Base-by-base conservation (phyloP, 2,329 filamentous ascomycete species). In the Pseudopithomyces chartarum region DNA sequence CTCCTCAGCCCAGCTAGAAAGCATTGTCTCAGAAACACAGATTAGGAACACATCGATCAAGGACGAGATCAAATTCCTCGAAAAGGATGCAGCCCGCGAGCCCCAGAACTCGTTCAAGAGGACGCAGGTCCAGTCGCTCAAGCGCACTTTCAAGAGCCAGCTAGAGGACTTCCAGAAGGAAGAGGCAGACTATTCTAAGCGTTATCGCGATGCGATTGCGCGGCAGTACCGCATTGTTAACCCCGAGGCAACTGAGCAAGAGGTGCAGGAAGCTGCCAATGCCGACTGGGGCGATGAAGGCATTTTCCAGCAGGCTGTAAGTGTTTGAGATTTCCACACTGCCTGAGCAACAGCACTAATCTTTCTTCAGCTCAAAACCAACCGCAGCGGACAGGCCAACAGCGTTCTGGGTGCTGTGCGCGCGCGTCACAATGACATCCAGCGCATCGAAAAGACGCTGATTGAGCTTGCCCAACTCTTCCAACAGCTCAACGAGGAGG, bases 221-320 rank as follows among this genome's bases (percentile, higher is more conserved):
- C 84, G 91, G 68, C 91, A 95, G 76, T 93, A 91, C 76, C 83
- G 86, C 55, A 92, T 94, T 70, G 90, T 92, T 64, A 91, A 92
- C 73, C 90, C 90, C 50, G 87, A 92, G 43, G 91, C 90, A n/a
- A 84, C 84, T 47, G 89, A 92, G 57, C 80, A 84, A 1, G 89
- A 94, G 76, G 87, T 93, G 2, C 79, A 83, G 47, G 80, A 90
- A 73, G 90, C 90, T 3, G 80, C 86, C 22, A 82, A 90, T 64
- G 81, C 86, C 52, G 87, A 92, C 72, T 90, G 90, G 88, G 86
- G 88, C 52, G 85, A 90, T 57, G 88, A 93, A 78, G 89, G 90
- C 68, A 87, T 95, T 54, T 95, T 94, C 80, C 89, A 92, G 76
- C 89, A 87, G 55, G 90, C 90, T 57, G 90, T 94, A 83, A 76